phyloP scores from a whole-genome alignment of 176 grass and related monocot species.

The Triticum turgidum region DNA sequence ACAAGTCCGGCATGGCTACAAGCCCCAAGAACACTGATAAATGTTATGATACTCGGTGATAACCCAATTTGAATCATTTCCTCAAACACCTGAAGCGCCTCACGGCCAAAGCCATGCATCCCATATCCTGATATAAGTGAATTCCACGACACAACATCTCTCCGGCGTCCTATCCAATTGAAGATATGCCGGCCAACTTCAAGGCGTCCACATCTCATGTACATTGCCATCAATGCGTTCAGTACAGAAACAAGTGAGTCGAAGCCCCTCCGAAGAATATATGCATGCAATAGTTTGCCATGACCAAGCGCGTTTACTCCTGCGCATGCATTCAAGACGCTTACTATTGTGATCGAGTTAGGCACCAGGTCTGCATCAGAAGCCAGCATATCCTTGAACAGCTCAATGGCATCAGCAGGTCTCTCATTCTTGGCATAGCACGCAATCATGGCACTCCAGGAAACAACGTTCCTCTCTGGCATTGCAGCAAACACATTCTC shows the following conservation, averaged over 20 bases:
- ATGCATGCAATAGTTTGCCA: slow-evolving; percentile 62
- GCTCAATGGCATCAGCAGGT: slow-evolving; percentile 56
- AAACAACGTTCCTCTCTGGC: slow-evolving; percentile 66
- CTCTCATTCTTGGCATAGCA: slow-evolving; percentile 84
- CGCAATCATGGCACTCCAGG: slow-evolving; percentile 93
- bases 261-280: slow-evolving; percentile 61
- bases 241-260: slow-evolving; percentile 53
- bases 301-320: slow-evolving; percentile 49
- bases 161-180: slow-evolving; percentile 40
- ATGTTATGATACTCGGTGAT: slow-evolving; percentile 63
- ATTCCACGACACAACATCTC: slow-evolving; percentile 76
- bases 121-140: slow-evolving; percentile 72
- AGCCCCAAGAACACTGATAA: slow-evolving; percentile 68
- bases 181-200: slow-evolving; percentile 38
- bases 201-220: slow-evolving; percentile 72
- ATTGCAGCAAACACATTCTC: slow-evolving; percentile 58
- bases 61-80: slow-evolving; percentile 55
- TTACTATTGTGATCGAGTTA: slow-evolving; percentile 62
- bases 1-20: slow-evolving; percentile 87
- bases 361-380: slow-evolving; percentile 48
- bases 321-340: slow-evolving; percentile 54
- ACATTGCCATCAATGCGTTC: slow-evolving; percentile 69
- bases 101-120: slow-evolving; percentile 51
- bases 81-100: slow-evolving; percentile 53
- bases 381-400: slow-evolving; percentile 74